Base-by-base conservation (phyloP, 345 rosid genomes). In the Gossypium arboreum region DNA sequence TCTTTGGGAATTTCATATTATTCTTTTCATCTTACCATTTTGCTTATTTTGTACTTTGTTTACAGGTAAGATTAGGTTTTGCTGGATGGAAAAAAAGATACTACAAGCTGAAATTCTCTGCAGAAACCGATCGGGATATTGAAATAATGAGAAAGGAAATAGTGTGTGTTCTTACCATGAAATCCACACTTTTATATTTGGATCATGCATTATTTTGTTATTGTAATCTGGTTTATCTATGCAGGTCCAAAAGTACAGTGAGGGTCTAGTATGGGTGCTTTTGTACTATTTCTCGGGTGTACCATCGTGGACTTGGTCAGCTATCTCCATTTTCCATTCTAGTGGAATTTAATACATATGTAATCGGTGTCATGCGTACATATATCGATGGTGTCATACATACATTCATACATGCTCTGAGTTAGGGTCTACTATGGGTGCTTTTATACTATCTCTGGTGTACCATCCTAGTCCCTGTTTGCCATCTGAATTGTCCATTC, bases 281-380 rank as follows among this genome's bases (percentile, higher is more conserved):
- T 55, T 22, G 10, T 81, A 81, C 71, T 78, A 81, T 44, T 81
- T 25, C 20, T 57, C 76, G 1, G 85, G 65, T 69, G 78, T 82
- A 1, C 76, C 73, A 54, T 79, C 84, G 0, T 82, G 82, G 85
- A 22, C 68, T 6, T 82, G 85, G 82, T 79, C 70, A 72, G 71
- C 1, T 12, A 50, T 7, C 41, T 34, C 39, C 7, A 34, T 34
- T 34, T 34, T 34, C 41, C 41, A 1, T 34, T 34, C 41, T 34
- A 5, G 41, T 34, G 41, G 41, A 34, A 34, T 34, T 34, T 1
- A 34, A 5, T 34, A 34, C 41, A 5, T 34, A 34, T 34, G 7
- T 34, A 34, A 34, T 4, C 1, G 1, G 41, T 34, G 41, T 34
- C 7, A 34, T 34, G 7, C 41, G 1, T 34, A 34, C 7, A 34